Evolutionary conservation across 257 asterid species (phyloP), one percentile per base, ranked within the genome.

Genomic region (Jacaranda mimosifolia): DNA sequence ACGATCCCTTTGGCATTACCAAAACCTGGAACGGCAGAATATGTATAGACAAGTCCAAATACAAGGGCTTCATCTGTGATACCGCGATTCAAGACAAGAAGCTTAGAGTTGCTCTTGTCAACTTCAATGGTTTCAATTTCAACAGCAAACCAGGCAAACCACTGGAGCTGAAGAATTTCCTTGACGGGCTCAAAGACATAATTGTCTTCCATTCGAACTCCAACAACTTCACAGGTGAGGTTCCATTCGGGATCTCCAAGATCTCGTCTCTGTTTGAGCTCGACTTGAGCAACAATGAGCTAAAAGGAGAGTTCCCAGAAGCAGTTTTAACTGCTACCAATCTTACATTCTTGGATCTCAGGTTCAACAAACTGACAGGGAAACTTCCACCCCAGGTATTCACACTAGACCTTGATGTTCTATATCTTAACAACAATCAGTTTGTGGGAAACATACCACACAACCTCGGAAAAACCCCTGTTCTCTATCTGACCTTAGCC

Each of bases 211-310:
- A 90, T 72, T 77, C 8, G 57, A 92, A 92, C 83, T 56, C 96
- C 85, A 89, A 89, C 90, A 15, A 26, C 46, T 86, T 87, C 76
- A 42, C 82, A 4, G 85, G 85, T 1, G 36, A 36, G 0, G 63
- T 90, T 68, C 96, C 97, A 15, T 0, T 10, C 26, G 53, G 46
- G 19, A 68, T 86, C 36, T 2, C 57, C 56, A 76, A 64, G 0
- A 3, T 86, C 64, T 71, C 70, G 0, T 74, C 75, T 4, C 85
- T 90, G 17, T 89, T 38, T 58, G 97, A 92, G 75, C 83, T 92
- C 65, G 96, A 90, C 39, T 64, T 90, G 80, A 92, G 97, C 69
- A 90, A 90, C 91, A 92, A 90, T 83, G 60, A 81, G 15, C 85
- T 82, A 63, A 5, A 13, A 7, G 94, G 94, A 4, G 10, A 38